A percentile compares a stretch with the other conserved stretches of the same genome.
Evolutionary conservation across 106 monocot genomes (phyloP).

Genomic region (Platanthera guangdongensis): DNA sequence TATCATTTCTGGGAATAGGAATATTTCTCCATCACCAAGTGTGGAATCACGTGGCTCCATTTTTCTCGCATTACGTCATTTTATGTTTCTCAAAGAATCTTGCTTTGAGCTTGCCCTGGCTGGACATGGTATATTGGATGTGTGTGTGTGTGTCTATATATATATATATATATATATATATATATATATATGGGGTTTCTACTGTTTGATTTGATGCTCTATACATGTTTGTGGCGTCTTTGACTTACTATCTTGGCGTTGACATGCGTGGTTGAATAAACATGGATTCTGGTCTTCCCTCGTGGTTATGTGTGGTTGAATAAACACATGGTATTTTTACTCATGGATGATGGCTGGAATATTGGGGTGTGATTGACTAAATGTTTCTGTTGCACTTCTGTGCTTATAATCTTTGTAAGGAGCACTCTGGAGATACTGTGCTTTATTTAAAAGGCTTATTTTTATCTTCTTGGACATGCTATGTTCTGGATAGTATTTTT

Average conservation of each 20-base stretch:
- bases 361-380: background rate
- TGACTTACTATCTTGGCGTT: background rate
- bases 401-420: background rate
- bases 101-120: background rate
- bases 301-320: background rate
- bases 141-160: background rate
- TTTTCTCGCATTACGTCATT: background rate
- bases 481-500: background rate
- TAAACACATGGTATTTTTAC: background rate
- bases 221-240: background rate
- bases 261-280: background rate
- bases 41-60: background rate
- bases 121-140: conserved; percentile 5
- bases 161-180: background rate
- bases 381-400: background rate
- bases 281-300: background rate
- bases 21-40: background rate
- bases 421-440: background rate
- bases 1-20: background rate
- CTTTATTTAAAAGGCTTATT: background rate
- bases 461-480: background rate
- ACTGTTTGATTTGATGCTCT: background rate
- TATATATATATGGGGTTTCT: background rate
- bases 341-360: background rate
- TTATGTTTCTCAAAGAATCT: background rate